Conservation (phyloP, 225 moss, liverwort and hornwort genomes). For the Bryoerythrophyllum caledonicum region DNA sequence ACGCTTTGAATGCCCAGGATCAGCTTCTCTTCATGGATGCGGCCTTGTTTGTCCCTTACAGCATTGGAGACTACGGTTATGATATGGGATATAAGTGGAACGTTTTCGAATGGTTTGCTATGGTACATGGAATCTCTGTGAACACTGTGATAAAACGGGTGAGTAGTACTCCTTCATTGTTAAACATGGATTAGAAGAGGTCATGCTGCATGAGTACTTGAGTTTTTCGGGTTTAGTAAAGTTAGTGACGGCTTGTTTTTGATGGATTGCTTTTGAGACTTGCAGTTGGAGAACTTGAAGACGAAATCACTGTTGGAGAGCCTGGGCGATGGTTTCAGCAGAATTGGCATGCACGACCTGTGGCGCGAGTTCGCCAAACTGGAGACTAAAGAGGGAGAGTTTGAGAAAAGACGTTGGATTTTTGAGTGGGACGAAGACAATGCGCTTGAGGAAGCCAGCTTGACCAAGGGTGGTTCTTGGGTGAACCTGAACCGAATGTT, state of each 20-base stretch:
- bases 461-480: background rate
- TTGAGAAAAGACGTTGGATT: background rate
- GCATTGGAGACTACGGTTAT: background rate
- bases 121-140: constrained; percentile 2
- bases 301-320: constrained; percentile 13
- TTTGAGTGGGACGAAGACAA: background rate
- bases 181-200: background rate
- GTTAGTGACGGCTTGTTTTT: background rate
- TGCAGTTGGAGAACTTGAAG: constrained; percentile 24
- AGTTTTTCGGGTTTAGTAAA: background rate
- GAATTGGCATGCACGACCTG: constrained; percentile 24
- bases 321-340: background rate
- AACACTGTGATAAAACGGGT: background rate
- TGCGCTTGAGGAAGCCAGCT: background rate
- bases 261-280: background rate
- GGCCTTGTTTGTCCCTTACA: constrained; percentile 6
- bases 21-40: constrained; percentile 26
- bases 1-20: background rate
- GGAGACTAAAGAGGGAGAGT: background rate
- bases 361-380: constrained; percentile 25
- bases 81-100: background rate
- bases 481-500: constrained; percentile 11
- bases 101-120: constrained; percentile 22
- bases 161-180: background rate
- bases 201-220: background rate